Conservation (phyloP, 1,284 basidiomycete species). For the Neolentinus lepideus region DNA sequence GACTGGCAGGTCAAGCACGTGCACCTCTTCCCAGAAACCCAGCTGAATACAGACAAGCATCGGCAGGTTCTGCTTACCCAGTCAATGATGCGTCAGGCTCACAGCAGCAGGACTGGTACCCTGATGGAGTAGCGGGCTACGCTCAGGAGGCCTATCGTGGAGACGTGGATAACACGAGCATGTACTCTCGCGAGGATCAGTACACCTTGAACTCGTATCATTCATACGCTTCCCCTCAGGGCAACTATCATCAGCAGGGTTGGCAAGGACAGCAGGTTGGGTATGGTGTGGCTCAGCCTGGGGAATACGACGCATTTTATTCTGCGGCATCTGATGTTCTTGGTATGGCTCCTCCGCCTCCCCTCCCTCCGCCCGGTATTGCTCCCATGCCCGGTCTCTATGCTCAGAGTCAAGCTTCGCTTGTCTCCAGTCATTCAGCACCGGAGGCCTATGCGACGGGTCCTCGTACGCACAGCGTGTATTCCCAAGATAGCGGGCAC, state of each 20-base stretch:
- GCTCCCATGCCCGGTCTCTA: conserved; percentile 6
- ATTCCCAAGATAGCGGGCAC: neutral
- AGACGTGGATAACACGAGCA: conserved; percentile 21
- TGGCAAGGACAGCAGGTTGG: conserved; percentile 31
- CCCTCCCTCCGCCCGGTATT: conserved; percentile 8
- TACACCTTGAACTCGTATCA: conserved; percentile 11
- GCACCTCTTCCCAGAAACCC: conserved; percentile 4
- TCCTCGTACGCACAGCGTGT: conserved; percentile 9
- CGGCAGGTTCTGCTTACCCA: neutral
- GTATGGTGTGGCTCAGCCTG: conserved; percentile 13
- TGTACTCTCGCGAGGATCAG: conserved; percentile 29
- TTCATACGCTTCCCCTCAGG: conserved; percentile 20
- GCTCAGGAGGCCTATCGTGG: neutral
- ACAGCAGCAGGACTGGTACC: neutral
- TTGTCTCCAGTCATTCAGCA: conserved; percentile 10
- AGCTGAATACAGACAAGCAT: conserved; percentile 7
- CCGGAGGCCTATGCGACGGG: conserved; percentile 11
- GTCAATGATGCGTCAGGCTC: neutral
- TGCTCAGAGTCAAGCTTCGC: conserved; percentile 1
- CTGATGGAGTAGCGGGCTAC: neutral
- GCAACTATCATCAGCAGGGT: conserved; percentile 17
- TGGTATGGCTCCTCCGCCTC: conserved; percentile 57
- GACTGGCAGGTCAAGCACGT: conserved; percentile 17
- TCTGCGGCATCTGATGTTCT: conserved; percentile 77
- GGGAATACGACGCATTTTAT: conserved; percentile 49